Conservation (phyloP, 305 asterid species). For the Petunia hybrid region DNA sequence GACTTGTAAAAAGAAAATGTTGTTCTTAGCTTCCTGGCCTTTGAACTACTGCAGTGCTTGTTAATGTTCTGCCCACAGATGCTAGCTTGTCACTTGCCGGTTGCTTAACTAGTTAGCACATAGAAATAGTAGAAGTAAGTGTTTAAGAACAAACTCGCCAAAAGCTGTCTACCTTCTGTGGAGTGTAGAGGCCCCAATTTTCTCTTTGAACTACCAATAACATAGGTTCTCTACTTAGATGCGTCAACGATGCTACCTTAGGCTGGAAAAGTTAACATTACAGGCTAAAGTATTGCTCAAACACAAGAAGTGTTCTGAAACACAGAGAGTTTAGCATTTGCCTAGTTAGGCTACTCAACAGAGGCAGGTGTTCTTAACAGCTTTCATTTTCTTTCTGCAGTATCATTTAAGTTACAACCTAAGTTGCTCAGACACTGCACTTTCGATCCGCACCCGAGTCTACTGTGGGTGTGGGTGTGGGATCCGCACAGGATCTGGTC, state of each 20-base stretch:
- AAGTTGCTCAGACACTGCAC: no score
- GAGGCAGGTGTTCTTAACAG: constrained; percentile 23
- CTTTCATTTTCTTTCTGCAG: constrained; percentile 20
- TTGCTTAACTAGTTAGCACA: constrained; percentile 4
- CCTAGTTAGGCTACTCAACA: neutral
- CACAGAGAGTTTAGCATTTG: constrained; percentile 11
- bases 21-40: neutral
- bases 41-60: neutral
- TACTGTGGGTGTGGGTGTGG: no score
- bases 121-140: neutral
- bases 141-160: constrained; percentile 15
- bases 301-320: neutral
- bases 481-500: no score
- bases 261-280: neutral
- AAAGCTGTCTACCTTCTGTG: constrained; percentile 12
- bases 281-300: neutral
- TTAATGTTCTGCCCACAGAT: constrained; percentile 1
- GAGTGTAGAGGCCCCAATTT: constrained; percentile 4
- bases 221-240: neutral
- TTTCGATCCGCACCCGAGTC: no score
- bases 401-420: neutral
- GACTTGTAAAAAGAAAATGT: neutral
- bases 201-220: neutral
- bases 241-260: neutral
- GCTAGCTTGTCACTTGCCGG: neutral